These are phyloP conservation scores for Chalciporus pseudorubinellus DNA, from an alignment of 768 basidiomycete species.

Conservation along the genomic window DNA sequence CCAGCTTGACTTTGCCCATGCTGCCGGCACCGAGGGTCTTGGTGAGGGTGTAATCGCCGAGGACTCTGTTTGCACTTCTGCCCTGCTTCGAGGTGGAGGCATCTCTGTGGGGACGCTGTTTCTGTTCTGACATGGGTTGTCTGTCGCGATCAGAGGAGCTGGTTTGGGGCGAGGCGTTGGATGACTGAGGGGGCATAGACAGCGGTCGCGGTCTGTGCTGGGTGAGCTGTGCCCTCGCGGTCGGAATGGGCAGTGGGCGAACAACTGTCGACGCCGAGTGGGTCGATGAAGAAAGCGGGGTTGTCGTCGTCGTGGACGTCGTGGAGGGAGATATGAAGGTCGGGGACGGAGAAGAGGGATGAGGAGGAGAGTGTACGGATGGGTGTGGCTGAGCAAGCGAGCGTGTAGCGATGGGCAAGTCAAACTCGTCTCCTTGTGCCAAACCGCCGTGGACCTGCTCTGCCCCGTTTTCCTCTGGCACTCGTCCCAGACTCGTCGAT, in stretches of 20 bases:
- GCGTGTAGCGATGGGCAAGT: slow-evolving; percentile 46
- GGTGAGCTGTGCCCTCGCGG: slow-evolving; percentile 20
- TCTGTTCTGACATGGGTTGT: slow-evolving; percentile 27
- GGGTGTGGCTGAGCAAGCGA: slow-evolving; percentile 29
- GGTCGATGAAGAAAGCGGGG: slow-evolving; percentile 1
- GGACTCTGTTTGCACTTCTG: slow-evolving; percentile 46
- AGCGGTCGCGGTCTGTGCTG: slow-evolving; percentile 54
- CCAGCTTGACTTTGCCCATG: slow-evolving; percentile 99
- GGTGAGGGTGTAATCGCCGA: slow-evolving; percentile 94
- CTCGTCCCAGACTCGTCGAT: slow-evolving; percentile 44
- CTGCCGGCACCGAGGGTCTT: slow-evolving; percentile 97
- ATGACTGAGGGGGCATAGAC: slow-evolving; percentile 72
- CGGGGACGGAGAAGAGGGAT: slow-evolving; percentile 12
- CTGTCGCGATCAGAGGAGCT: slow-evolving; percentile 34
- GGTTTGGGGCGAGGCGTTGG: slow-evolving; percentile 31
- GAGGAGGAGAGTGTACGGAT: slow-evolving; percentile 14
- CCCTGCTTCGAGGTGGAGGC: slow-evolving; percentile 35
- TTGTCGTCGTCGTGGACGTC: slow-evolving; percentile 12
- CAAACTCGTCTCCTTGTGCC: slow-evolving; percentile 60
- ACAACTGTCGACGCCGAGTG: slow-evolving; percentile 25
- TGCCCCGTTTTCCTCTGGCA: slow-evolving; percentile 48
- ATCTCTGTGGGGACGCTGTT: slow-evolving; percentile 30
- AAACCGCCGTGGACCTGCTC: slow-evolving; percentile 41
- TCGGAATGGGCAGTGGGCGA: slow-evolving; percentile 32
- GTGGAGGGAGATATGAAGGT: slow-evolving; percentile 6